Conservation (phyloP, 1,284 basidiomycete species). For the Irpex lacteus region DNA sequence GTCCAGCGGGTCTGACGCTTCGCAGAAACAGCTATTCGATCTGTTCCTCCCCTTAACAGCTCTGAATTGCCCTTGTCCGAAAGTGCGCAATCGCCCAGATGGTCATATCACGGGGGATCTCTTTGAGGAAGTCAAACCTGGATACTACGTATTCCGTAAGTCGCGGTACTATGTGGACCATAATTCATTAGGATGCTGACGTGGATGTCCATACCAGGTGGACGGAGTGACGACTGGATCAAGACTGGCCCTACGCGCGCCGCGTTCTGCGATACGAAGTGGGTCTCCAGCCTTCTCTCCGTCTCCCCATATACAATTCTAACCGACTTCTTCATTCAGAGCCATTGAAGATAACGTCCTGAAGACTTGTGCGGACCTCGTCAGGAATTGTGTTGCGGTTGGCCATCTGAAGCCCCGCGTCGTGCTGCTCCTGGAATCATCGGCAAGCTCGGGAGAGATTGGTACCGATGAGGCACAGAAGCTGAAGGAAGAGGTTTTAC, state of each 20-base stretch:
- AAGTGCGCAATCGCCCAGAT: conserved; percentile 25
- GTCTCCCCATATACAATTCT: neutral
- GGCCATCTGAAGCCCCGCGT: conserved; percentile 21
- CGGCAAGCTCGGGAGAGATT: neutral
- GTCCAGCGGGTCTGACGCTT: neutral
- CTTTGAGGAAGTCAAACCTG: conserved; percentile 26
- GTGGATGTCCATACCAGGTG: conserved; percentile 14
- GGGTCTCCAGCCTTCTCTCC: neutral
- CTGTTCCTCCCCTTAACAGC: conserved; percentile 25
- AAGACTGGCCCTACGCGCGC: conserved; percentile 19
- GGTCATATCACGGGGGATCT: conserved; percentile 30
- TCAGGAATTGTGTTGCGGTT: conserved; percentile 22
- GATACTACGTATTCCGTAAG: conserved; percentile 25
- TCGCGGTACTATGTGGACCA: neutral
- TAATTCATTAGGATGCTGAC: neutral
- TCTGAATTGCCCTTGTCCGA: conserved; percentile 25
- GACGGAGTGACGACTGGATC: conserved; percentile 29
- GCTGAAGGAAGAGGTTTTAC: conserved; percentile 17
- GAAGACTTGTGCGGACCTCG: conserved; percentile 19
- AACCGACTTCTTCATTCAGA: conserved; percentile 3
- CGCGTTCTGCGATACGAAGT: conserved; percentile 28
- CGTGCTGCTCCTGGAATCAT: conserved; percentile 23
- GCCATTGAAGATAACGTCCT: conserved; percentile 25
- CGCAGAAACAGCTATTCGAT: conserved; percentile 18
- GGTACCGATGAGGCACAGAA: neutral